These are phyloP conservation scores for Colletotrichum orbiculare DNA, from an alignment of 2,329 filamentous ascomycete species.

Conservation along the genomic window DNA sequence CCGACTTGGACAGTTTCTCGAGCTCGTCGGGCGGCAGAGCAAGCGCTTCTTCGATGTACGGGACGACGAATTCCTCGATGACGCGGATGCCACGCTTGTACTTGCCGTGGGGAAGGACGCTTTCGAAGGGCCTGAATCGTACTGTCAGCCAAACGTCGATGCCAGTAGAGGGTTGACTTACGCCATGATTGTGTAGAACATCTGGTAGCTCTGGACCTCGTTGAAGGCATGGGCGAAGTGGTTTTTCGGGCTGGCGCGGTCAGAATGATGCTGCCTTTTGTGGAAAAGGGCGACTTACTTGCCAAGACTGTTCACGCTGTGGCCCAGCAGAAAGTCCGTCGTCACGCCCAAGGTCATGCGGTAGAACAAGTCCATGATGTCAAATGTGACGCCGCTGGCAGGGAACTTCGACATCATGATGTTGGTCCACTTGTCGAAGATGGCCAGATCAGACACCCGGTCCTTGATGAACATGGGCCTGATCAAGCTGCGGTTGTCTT, in stretches of 20 bases:
- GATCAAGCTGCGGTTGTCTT: constrained; percentile 63
- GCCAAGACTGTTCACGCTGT: constrained; percentile 60
- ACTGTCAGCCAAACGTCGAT: neutral
- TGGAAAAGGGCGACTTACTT: constrained; percentile 43
- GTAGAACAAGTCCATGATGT: constrained; percentile 73
- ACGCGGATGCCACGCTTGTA: constrained; percentile 72
- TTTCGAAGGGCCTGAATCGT: constrained; percentile 64
- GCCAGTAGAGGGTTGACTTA: constrained; percentile 39
- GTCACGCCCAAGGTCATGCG: constrained; percentile 74
- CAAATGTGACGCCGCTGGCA: constrained; percentile 61
- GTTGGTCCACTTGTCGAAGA: constrained; percentile 70
- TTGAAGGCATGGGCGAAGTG: constrained; percentile 77
- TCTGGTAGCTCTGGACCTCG: constrained; percentile 76
- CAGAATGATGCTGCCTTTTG: constrained; percentile 32
- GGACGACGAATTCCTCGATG: constrained; percentile 76
- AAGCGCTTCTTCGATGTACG: constrained; percentile 75
- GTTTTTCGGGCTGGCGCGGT: constrained; percentile 56
- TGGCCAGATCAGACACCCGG: constrained; percentile 60
- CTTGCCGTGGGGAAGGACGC: constrained; percentile 65
- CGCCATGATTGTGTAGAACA: constrained; percentile 65
- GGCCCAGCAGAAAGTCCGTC: constrained; percentile 75
- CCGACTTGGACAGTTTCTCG: constrained; percentile 74
- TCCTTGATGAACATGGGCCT: constrained; percentile 64
- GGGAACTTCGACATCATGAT: constrained; percentile 70
- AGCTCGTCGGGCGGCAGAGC: constrained; percentile 72